Base-by-base conservation (phyloP, 75 land plant genomes). In the Pinus tabuliformis region DNA sequence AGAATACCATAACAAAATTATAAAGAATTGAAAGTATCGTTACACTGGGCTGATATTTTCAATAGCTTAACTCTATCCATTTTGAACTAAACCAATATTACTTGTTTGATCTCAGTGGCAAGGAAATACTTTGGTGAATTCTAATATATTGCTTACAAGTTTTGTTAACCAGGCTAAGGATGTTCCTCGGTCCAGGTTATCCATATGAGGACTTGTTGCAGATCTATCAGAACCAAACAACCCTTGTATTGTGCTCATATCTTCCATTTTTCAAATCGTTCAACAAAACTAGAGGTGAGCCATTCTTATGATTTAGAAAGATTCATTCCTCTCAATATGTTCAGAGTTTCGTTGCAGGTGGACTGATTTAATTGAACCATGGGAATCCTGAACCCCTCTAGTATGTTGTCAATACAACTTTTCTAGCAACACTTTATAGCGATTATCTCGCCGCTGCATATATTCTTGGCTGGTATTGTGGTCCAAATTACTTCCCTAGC, bases 211-310 rank as follows among this genome's bases (percentile, higher is more conserved):
- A 88, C 37, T 77, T 88, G 4, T 77, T 94, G 77, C 81, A 75
- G 62, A 85, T 84, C 33, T 94, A 81, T 75, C 89, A 90, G 72
- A 92, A 94, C 77, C 88, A 94, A 76, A 94, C 97, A 1, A 82
- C 77, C 68, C 84, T 90, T 58, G 75, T 88, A 49, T 87, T 94
- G 95, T 94, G 97, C 82, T 94, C 97, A 5, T 94, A 80, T 74
- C 79, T 94, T 16, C 97, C 97, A 12, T 13, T 71, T 58, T 92
- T 79, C 77, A 90, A 80, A 5, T 77, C 70, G 56, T 94, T 90
- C 81, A 90, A 88, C 62, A 75, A 87, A 58, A 92, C 97, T 18
- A 85, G 65, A 92, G 97, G 97, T 92, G 59, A 64, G 58, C 20
- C 9, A 49, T 49, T 11, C 11, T 8, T 49, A 49, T 49, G 54